phyloP scores from a whole-genome alignment of 169 alveolate genomes.

The Cryptosporidium parvum region DNA sequence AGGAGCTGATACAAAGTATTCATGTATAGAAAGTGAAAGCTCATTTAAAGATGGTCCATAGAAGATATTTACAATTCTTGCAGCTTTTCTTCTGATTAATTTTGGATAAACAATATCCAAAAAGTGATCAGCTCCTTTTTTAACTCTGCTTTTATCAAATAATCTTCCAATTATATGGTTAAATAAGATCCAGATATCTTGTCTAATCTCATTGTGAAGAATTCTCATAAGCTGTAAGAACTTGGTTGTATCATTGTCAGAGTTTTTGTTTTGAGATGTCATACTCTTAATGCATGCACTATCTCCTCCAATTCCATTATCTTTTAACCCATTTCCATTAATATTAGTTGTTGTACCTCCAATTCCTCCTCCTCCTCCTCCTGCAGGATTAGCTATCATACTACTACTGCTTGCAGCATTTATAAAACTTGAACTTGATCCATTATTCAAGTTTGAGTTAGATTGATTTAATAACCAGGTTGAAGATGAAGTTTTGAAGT shows the following conservation, averaged over 20 bases:
- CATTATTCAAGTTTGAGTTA: not conserved
- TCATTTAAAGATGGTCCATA: slow-evolving; percentile 76
- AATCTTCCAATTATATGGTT: slow-evolving; percentile 75
- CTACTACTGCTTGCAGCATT: not conserved
- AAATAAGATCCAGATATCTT: slow-evolving; percentile 78
- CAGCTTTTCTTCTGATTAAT: slow-evolving; percentile 76
- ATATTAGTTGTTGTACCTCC: not conserved
- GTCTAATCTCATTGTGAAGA: slow-evolving; percentile 78
- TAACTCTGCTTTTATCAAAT: slow-evolving; percentile 76
- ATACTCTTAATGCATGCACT: not conserved
- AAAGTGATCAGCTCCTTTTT: slow-evolving; percentile 76
- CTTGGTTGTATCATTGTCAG: slow-evolving; percentile 19
- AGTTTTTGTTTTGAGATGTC: not conserved
- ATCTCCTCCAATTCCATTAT: not conserved
- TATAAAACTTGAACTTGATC: not conserved
- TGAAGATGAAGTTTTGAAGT: not conserved
- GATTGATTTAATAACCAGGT: not conserved
- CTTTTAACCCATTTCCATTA: not conserved
- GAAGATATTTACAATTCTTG: slow-evolving; percentile 74
- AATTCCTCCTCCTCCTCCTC: not conserved
- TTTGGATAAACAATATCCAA: slow-evolving; percentile 79
- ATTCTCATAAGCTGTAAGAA: slow-evolving; percentile 77
- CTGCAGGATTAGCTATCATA: not conserved
- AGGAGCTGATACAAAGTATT: slow-evolving; percentile 59
- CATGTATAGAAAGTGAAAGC: slow-evolving; percentile 74